Percentiles rank a stretch among this genome's conserved stretches.
Conservation (phyloP, 176 grass and related monocot genomes). For the Guadua angustifolia region DNA sequence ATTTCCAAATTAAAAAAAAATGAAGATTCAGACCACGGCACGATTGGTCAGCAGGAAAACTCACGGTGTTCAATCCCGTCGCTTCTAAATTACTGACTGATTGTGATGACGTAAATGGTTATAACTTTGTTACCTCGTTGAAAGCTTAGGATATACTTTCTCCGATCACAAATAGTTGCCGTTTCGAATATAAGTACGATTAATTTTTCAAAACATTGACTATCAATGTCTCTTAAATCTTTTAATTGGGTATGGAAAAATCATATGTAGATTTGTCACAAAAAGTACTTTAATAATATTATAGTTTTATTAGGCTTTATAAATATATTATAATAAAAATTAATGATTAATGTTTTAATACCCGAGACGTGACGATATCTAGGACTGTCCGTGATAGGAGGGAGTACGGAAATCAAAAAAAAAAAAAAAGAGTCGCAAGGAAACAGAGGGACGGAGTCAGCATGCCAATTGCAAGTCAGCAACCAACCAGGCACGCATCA, state of each 20-base stretch:
- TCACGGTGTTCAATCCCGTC: neutral
- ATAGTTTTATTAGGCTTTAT: too few relatives aligned
- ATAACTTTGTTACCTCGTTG: neutral
- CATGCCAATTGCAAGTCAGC: neutral
- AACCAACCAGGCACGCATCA: neutral
- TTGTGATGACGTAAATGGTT: neutral
- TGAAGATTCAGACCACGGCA: neutral
- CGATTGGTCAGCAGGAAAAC: neutral
- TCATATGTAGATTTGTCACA: too few relatives aligned
- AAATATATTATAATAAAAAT: too few relatives aligned
- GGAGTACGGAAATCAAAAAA: neutral
- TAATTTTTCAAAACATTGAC: too few relatives aligned
- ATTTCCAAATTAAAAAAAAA: neutral
- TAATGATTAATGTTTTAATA: too few relatives aligned
- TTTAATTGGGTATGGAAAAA: too few relatives aligned
- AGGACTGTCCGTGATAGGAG: too few relatives aligned
- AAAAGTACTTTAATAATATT: too few relatives aligned
- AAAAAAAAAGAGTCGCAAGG: neutral
- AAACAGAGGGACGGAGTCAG: neutral
- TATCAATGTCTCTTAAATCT: too few relatives aligned
- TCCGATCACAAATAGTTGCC: too few relatives aligned
- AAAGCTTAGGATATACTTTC: neutral
- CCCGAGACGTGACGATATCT: too few relatives aligned
- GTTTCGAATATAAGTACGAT: too few relatives aligned
- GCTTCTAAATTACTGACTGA: neutral